phyloP scores from a whole-genome alignment of 306 rosid genomes.

The Oxytropis ochrocephala region DNA sequence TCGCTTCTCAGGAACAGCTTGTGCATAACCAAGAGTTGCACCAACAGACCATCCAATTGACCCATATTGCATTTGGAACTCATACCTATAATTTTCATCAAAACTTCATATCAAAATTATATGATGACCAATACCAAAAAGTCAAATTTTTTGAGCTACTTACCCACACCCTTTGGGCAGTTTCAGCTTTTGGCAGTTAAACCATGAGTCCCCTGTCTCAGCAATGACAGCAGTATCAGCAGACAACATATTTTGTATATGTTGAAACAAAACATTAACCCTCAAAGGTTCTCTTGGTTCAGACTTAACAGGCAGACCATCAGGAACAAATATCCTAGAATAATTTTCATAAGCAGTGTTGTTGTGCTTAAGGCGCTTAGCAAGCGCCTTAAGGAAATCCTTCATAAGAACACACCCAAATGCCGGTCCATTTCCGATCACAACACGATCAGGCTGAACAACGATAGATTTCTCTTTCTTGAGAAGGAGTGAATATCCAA shows the following conservation, averaged over 20 bases:
- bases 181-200: constrained; percentile 61
- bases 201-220: constrained; percentile 73
- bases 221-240: constrained; percentile 56
- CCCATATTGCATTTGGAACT: constrained; percentile 71
- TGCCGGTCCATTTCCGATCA: constrained; percentile 45
- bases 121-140: neutral
- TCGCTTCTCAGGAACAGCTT: constrained; percentile 47
- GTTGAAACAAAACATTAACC: constrained; percentile 55
- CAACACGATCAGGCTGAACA: constrained; percentile 51
- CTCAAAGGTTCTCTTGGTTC: constrained; percentile 50
- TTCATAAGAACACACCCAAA: constrained; percentile 61
- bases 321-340: constrained; percentile 54
- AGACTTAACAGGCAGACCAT: constrained; percentile 42
- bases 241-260: constrained; percentile 46
- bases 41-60: constrained; percentile 69
- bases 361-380: constrained; percentile 32
- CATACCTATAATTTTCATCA: constrained; percentile 39
- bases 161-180: constrained; percentile 60
- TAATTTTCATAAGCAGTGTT: constrained; percentile 45
- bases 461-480: constrained; percentile 59
- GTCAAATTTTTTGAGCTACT: neutral
- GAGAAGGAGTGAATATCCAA: constrained; percentile 59
- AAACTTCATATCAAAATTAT: neutral
- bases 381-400: constrained; percentile 47
- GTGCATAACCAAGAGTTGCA: constrained; percentile 66